These are phyloP conservation scores for Micractinium sp. DNA, from an alignment of 139 green algal species.

Conservation along the genomic window DNA sequence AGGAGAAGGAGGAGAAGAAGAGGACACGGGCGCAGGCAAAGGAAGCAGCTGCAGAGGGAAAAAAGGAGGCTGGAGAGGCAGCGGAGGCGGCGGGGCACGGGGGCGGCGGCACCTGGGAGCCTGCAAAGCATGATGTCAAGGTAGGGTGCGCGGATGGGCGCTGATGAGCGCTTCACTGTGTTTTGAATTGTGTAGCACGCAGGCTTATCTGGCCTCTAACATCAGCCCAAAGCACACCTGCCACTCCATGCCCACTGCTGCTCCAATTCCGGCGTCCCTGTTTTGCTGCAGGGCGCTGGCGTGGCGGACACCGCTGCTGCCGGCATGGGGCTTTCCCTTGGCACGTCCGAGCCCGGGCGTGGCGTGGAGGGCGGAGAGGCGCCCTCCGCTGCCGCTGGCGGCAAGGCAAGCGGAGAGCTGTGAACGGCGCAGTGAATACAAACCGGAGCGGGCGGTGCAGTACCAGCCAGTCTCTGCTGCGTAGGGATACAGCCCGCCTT, in stretches of 20 bases:
- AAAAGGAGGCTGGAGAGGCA: no score
- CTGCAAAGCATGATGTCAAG: not conserved
- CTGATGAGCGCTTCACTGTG: not conserved
- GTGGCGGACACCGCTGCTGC: slow-evolving; percentile 9
- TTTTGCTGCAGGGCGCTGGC: not conserved
- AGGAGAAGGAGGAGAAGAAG: not conserved
- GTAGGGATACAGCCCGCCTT: no score
- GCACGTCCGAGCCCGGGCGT: not conserved
- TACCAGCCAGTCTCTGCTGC: not conserved
- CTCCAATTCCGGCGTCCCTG: no score
- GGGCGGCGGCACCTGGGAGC: not conserved
- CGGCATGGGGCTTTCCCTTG: not conserved
- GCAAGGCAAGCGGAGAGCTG: not conserved
- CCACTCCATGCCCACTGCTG: not conserved
- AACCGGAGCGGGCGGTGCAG: not conserved
- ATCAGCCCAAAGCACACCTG: not conserved
- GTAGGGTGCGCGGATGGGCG: not conserved
- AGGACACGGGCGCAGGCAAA: no score
- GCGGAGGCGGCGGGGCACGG: no score
- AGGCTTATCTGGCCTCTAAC: not conserved
- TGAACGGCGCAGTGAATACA: not conserved
- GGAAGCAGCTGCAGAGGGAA: no score
- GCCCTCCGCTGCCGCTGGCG: not conserved
- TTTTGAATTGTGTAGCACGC: not conserved
- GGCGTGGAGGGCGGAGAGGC: not conserved